Conservation (phyloP, 306 rosid species). For the Mimosa bimucronata region DNA sequence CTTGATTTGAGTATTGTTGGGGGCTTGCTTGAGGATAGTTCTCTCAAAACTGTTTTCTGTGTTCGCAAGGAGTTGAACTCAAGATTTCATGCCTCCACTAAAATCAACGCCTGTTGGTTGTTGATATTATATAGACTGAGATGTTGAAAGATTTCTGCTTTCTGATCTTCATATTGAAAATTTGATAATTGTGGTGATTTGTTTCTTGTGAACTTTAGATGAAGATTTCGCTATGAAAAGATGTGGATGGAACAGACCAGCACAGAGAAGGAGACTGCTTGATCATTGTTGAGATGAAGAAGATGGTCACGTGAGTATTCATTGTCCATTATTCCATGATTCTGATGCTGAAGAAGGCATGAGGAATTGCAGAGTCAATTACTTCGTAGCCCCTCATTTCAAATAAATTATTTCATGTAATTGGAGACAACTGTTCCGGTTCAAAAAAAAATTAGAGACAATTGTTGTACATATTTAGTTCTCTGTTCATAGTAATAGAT, state of each 20-base stretch:
- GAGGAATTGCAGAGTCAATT: slow-evolving; percentile 6
- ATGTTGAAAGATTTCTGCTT: not conserved
- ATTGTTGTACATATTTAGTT: slow-evolving; percentile 10
- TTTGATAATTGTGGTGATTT: not conserved
- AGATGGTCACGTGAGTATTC: not conserved
- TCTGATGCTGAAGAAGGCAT: not conserved
- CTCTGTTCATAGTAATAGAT: not conserved
- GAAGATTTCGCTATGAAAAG: slow-evolving; percentile 16
- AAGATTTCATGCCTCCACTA: too few species aligned
- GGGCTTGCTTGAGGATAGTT: too few species aligned
- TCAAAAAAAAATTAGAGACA: not conserved
- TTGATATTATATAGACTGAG: not conserved
- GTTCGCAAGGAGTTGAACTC: too few species aligned
- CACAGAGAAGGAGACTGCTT: not conserved
- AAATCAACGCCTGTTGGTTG: too few species aligned
- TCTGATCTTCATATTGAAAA: not conserved
- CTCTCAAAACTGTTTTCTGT: too few species aligned
- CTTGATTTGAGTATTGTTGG: too few species aligned
- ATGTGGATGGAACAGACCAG: not conserved
- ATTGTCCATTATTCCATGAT: not conserved
- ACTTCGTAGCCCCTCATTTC: not conserved
- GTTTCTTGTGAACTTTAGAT: not conserved
- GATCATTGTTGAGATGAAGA: not conserved
- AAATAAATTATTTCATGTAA: not conserved
- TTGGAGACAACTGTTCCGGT: not conserved